A percentile compares a stretch with the other conserved stretches of the same genome.
Conservation (phyloP, 352 stramenopile species). For the Pythium aquatile region DNA sequence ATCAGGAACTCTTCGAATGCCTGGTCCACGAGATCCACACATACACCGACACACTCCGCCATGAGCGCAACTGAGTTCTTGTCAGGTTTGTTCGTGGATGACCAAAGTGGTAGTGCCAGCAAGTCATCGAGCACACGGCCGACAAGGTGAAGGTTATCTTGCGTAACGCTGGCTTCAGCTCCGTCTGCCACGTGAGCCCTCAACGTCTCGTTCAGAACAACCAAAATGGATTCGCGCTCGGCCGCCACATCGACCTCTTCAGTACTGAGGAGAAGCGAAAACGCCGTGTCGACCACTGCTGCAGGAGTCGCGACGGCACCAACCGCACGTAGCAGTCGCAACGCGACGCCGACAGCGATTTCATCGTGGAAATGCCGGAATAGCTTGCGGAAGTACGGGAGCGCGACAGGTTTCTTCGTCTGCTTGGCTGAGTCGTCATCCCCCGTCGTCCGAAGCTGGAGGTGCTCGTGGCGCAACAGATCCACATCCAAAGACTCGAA, state of each 20-base stretch:
- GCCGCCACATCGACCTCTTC: background rate
- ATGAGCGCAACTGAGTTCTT: constrained; percentile 41
- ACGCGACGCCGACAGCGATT: constrained; percentile 44
- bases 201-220: constrained; percentile 71
- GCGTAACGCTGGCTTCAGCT: background rate
- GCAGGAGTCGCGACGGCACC: constrained; percentile 49
- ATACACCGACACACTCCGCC: constrained; percentile 74
- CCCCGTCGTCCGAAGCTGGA: background rate
- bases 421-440: constrained; percentile 8
- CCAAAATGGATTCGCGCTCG: constrained; percentile 34
- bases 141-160: constrained; percentile 61
- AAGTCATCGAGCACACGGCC: constrained; percentile 78
- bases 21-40: constrained; percentile 54
- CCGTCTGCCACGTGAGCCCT: constrained; percentile 25
- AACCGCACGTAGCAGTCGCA: constrained; percentile 48
- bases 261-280: constrained; percentile 33
- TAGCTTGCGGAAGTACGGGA: constrained; percentile 81
- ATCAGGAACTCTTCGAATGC: constrained; percentile 68
- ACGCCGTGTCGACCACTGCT: constrained; percentile 65
- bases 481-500: constrained; percentile 76
- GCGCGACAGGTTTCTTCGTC: constrained; percentile 24
- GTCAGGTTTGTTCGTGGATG: background rate
- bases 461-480: constrained; percentile 55
- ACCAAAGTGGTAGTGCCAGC: constrained; percentile 37
- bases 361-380: constrained; percentile 73